phyloP scores from a whole-genome alignment of 768 basidiomycete genomes.

The Russula earlei region DNA sequence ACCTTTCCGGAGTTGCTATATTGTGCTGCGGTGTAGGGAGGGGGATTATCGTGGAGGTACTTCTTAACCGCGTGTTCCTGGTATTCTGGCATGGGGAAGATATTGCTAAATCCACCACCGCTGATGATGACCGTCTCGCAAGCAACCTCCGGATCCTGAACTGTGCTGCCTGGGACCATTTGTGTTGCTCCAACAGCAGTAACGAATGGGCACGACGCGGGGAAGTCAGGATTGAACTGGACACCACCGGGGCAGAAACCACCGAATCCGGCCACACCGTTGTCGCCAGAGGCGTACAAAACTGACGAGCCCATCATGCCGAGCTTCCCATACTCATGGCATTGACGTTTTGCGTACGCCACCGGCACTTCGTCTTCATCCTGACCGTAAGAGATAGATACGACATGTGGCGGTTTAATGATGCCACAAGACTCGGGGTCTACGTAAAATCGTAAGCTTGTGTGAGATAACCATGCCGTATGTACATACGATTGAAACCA shows the following conservation, averaged over 20 bases:
- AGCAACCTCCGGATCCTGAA: constrained; percentile 30
- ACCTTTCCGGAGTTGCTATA: constrained; percentile 31
- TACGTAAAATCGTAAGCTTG: neutral
- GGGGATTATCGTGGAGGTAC: constrained; percentile 28
- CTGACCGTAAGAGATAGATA: constrained; percentile 34
- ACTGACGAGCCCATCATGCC: constrained; percentile 34
- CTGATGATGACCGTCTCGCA: constrained; percentile 31
- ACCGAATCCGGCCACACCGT: constrained; percentile 33
- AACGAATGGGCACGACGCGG: constrained; percentile 35
- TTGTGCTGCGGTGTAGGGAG: constrained; percentile 26
- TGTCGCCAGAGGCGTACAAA: constrained; percentile 37
- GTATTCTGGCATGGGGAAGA: constrained; percentile 32
- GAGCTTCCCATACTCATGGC: constrained; percentile 38
- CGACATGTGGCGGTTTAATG: constrained; percentile 29
- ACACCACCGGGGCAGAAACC: constrained; percentile 28
- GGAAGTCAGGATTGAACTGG: constrained; percentile 36
- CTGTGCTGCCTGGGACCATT: constrained; percentile 26
- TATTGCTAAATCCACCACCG: constrained; percentile 35
- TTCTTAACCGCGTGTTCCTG: constrained; percentile 25
- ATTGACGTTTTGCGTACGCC: constrained; percentile 34
- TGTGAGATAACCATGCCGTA: neutral
- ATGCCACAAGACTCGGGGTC: constrained; percentile 32
- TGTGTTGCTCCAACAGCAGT: constrained; percentile 32
- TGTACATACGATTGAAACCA: constrained; percentile 25
- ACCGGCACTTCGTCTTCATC: constrained; percentile 27